Evolutionary conservation across 148 eudicot genomes (phyloP).

Genomic region (Chenopodium album): DNA sequence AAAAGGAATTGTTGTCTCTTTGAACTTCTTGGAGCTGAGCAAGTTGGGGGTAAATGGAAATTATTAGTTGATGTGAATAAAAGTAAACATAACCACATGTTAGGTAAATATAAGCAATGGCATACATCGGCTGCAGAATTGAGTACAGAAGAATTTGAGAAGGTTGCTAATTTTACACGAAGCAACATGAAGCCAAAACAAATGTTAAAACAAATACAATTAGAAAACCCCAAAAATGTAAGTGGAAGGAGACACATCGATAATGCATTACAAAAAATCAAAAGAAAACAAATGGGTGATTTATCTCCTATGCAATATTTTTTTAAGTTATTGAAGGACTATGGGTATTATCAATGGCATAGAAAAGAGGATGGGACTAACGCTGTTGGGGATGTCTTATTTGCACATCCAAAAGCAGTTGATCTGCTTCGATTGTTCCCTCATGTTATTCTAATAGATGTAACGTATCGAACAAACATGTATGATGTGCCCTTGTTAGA

Average conservation of each 20-base stretch:
- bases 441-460: neutral
- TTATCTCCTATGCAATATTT: neutral
- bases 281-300: neutral
- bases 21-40: neutral
- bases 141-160: neutral
- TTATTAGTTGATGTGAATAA: neutral
- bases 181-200: too few species aligned
- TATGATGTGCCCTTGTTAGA: neutral
- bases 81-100: neutral
- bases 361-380: neutral
- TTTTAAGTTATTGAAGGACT: neutral
- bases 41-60: neutral
- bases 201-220: too few species aligned
- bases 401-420: neutral
- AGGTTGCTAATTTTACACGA: too few species aligned
- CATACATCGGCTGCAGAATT: neutral
- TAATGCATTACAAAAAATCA: too few species aligned
- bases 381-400: neutral
- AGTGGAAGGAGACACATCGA: too few species aligned
- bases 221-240: too few species aligned
- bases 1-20: neutral
- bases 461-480: neutral
- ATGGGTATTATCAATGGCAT: neutral
- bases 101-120: neutral
- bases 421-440: neutral